Evolutionary conservation across 225 moss, liverwort and hornwort species (phyloP).

Genomic region (Rhytidiadelphus loreus): DNA sequence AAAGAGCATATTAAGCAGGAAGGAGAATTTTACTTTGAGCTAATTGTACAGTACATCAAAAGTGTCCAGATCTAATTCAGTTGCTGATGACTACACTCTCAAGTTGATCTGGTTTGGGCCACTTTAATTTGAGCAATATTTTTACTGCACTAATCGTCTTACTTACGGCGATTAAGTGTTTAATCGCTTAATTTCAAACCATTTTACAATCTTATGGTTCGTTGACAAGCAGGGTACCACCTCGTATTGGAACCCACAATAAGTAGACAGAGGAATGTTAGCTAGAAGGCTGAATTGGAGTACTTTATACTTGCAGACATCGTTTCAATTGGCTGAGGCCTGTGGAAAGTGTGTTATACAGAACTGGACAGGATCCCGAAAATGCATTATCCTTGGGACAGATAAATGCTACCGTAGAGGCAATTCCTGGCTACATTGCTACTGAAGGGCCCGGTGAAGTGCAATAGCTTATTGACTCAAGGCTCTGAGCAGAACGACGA

Average conservation of each 20-base stretch:
- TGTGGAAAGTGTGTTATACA: background rate
- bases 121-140: background rate
- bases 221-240: background rate
- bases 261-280: background rate
- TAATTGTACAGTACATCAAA: background rate
- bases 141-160: background rate
- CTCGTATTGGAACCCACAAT: background rate
- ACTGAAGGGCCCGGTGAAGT: background rate
- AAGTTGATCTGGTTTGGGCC: background rate
- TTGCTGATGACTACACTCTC: background rate
- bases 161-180: background rate
- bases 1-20: background rate
- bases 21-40: background rate
- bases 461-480: background rate
- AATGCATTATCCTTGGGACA: conserved; percentile 1
- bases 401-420: conserved; percentile 6
- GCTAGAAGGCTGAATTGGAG: background rate
- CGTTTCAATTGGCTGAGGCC: background rate
- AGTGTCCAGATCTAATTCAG: background rate
- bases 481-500: background rate
- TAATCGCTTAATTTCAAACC: background rate
- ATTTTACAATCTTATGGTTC: background rate
- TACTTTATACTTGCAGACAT: background rate
- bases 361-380: conserved; percentile 7
- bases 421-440: conserved; percentile 4